These are phyloP conservation scores for Rhodotorula sp. DNA, from an alignment of 1,284 basidiomycete genomes.

Conservation along the genomic window DNA sequence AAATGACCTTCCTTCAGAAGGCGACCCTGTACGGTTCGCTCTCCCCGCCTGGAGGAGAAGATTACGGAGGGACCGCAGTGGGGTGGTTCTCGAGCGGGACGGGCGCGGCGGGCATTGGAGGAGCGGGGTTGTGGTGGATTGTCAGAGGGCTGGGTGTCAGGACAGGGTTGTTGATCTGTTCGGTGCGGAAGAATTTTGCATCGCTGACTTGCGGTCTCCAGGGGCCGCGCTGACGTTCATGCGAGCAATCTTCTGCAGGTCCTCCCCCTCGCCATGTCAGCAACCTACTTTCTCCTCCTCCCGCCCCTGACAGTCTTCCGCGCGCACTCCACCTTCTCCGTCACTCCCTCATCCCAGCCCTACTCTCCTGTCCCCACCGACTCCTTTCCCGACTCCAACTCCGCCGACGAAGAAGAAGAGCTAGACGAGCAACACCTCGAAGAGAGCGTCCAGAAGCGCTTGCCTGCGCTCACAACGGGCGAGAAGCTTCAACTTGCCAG, in stretches of 20 bases:
- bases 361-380: conserved; percentile 48
- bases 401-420: conserved; percentile 43
- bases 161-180: conserved; percentile 70
- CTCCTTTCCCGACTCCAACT: conserved; percentile 46
- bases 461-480: conserved; percentile 17
- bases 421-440: neutral
- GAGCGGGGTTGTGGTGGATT: conserved; percentile 93
- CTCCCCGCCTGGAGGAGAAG: neutral
- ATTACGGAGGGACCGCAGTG: conserved; percentile 44
- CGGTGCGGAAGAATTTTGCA: too few relatives aligned
- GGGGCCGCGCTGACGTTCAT: too few relatives aligned
- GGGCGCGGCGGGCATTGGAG: conserved; percentile 87
- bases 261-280: conserved; percentile 68
- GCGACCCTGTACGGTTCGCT: conserved; percentile 58
- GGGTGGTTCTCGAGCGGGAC: conserved; percentile 64
- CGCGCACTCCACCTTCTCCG: conserved; percentile 53
- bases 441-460: conserved; percentile 13
- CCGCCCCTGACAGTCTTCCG: conserved; percentile 52
- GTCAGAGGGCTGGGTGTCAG: conserved; percentile 80
- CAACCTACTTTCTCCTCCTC: conserved; percentile 70
- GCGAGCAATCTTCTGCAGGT: too few relatives aligned
- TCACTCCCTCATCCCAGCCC: conserved; percentile 42
- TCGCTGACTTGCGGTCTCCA: too few relatives aligned
- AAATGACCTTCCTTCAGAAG: conserved; percentile 90
- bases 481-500: conserved; percentile 43